Conservation (phyloP, 2,329 filamentous ascomycete species). For the Xylaria sp. region DNA sequence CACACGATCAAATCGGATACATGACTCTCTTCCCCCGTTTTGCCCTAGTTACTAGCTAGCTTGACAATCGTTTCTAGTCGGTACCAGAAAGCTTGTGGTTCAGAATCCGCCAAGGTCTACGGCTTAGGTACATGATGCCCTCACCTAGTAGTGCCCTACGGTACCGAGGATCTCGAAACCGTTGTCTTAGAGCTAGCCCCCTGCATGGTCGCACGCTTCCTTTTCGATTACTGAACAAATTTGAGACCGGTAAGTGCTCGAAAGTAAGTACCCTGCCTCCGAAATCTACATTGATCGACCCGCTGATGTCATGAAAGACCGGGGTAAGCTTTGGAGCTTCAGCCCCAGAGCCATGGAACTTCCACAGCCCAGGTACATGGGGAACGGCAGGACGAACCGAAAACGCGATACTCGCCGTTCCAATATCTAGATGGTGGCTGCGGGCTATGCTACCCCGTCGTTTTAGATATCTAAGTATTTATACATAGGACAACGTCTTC, state of each 20-base stretch:
- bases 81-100: background rate
- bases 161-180: background rate
- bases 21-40: background rate
- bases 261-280: background rate
- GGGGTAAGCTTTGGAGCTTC: background rate
- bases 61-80: background rate
- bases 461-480: constrained; percentile 9
- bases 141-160: background rate
- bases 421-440: background rate
- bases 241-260: background rate
- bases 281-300: background rate
- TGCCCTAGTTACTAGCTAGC: background rate
- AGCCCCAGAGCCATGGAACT: background rate
- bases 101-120: background rate
- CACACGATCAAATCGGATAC: background rate
- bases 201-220: constrained; percentile 2
- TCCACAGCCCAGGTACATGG: background rate
- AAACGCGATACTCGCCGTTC: background rate
- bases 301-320: constrained; percentile 5
- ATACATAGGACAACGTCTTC: background rate
- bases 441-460: background rate
- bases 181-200: constrained; percentile 15
- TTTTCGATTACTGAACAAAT: constrained; percentile 18
- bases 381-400: background rate
- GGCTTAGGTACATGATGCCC: background rate